Evolutionary conservation across 495 filamentous ascomycete species (phyloP).

Genomic region (Lasiosphaeriaceae sp.): DNA sequence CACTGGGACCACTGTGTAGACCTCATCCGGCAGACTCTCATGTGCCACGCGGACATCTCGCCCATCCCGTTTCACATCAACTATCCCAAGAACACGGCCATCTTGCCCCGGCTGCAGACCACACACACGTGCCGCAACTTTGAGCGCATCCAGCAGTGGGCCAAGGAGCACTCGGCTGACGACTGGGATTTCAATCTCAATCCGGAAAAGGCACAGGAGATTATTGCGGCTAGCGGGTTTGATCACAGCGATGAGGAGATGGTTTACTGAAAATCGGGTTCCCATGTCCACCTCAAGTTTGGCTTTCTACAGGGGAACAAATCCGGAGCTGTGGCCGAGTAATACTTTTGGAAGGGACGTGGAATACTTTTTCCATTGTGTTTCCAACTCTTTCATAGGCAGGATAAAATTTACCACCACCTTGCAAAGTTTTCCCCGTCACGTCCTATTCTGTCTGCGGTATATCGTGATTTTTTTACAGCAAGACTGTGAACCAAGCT

Average conservation of each 20-base stretch:
- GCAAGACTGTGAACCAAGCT: too few relatives aligned
- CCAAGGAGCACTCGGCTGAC: constrained; percentile 4
- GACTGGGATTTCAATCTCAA: constrained; percentile 7
- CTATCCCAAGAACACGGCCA: background rate
- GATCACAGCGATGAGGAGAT: constrained; percentile 9
- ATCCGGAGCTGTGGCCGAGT: too few relatives aligned
- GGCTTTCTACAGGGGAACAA: too few relatives aligned
- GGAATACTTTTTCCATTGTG: too few relatives aligned
- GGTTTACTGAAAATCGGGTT: background rate
- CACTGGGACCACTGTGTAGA: constrained; percentile 28
- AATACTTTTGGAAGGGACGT: too few relatives aligned
- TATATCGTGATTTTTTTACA: too few relatives aligned
- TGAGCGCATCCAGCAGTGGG: constrained; percentile 8
- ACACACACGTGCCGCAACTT: constrained; percentile 16
- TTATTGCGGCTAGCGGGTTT: constrained; percentile 4
- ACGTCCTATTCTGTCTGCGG: too few relatives aligned
- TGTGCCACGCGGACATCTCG: constrained; percentile 33
- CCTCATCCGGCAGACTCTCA: constrained; percentile 26
- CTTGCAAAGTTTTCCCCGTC: too few relatives aligned
- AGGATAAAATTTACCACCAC: too few relatives aligned
- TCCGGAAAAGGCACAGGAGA: constrained; percentile 9
- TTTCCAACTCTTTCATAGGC: too few relatives aligned
- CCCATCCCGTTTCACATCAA: constrained; percentile 21
- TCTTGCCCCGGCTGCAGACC: constrained; percentile 10
- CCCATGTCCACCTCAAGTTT: too few relatives aligned